These are phyloP conservation scores for Podochytrium sp. DNA, from an alignment of 192 early-diverging fungal species.

Conservation along the genomic window DNA sequence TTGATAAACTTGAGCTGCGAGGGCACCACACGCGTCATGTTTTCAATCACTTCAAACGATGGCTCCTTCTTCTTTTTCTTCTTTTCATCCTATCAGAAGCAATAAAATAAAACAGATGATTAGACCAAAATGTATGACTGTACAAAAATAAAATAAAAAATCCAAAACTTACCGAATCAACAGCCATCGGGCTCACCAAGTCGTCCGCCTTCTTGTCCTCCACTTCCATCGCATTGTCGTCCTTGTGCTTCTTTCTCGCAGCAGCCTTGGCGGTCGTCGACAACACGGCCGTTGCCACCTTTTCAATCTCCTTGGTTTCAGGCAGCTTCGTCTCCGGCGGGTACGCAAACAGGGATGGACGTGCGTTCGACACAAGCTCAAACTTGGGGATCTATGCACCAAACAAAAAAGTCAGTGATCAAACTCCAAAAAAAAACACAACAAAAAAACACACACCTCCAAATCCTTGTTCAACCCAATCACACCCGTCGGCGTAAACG, in stretches of 20 bases:
- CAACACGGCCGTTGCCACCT: slow-evolving; percentile 92
- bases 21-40: slow-evolving; percentile 87
- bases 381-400: slow-evolving; percentile 75
- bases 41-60: slow-evolving; percentile 76
- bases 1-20: slow-evolving; percentile 84
- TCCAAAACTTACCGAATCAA: slow-evolving; percentile 3
- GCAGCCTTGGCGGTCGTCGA: slow-evolving; percentile 94
- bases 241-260: slow-evolving; percentile 84
- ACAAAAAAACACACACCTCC: slow-evolving; percentile 42
- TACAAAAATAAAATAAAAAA: neutral
- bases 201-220: slow-evolving; percentile 60
- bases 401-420: neutral
- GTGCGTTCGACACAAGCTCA: slow-evolving; percentile 82
- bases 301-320: slow-evolving; percentile 78
- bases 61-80: slow-evolving; percentile 78
- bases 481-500: slow-evolving; percentile 93
- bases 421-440: neutral
- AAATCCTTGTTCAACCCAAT: slow-evolving; percentile 93
- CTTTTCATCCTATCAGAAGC: slow-evolving; percentile 43
- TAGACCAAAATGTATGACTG: neutral
- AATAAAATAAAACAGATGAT: neutral
- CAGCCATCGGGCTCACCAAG: slow-evolving; percentile 10
- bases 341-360: slow-evolving; percentile 91
- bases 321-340: slow-evolving; percentile 85
- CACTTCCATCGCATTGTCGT: slow-evolving; percentile 49